Evolutionary conservation across 116 monocot genomes (phyloP).

Genomic region (Zostera marina): DNA sequence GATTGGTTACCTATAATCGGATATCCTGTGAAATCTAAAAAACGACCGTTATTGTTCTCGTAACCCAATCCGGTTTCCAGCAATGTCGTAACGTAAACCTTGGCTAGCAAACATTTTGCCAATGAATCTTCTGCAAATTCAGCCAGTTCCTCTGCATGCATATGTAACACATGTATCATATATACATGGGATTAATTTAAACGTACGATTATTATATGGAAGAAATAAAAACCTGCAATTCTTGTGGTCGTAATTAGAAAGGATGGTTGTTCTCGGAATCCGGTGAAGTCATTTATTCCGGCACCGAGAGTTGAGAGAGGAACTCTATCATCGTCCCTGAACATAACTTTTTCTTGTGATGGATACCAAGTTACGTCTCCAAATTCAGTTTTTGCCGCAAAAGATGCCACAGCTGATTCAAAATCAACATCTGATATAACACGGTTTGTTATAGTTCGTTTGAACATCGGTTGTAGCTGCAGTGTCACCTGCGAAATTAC

Average conservation of each 20-base stretch:
- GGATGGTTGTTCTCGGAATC: slow-evolving; percentile 11
- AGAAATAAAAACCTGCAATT: slow-evolving; percentile 14
- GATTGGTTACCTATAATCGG: slow-evolving; percentile 11
- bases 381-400: slow-evolving; percentile 54
- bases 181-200: not conserved
- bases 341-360: not conserved
- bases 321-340: slow-evolving; percentile 12
- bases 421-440: slow-evolving; percentile 8
- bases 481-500: slow-evolving; percentile 35
- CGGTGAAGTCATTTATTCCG: slow-evolving; percentile 8
- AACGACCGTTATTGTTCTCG: slow-evolving; percentile 1
- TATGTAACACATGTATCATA: not conserved
- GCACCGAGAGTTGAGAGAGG: slow-evolving; percentile 2
- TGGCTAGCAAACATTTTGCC: slow-evolving; percentile 10
- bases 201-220: not conserved
- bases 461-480: slow-evolving; percentile 21
- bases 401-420: slow-evolving; percentile 12
- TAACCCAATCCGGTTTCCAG: slow-evolving; percentile 5
- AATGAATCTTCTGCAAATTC: not conserved
- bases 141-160: slow-evolving; percentile 8
- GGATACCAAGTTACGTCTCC: slow-evolving; percentile 55
- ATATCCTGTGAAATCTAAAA: slow-evolving; percentile 8
- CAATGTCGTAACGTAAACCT: slow-evolving; percentile 2
- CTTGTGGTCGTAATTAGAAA: slow-evolving; percentile 9
- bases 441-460: slow-evolving; percentile 12